Base-by-base conservation (phyloP, 331 rosid species). In the Stylosanthes scabra region DNA sequence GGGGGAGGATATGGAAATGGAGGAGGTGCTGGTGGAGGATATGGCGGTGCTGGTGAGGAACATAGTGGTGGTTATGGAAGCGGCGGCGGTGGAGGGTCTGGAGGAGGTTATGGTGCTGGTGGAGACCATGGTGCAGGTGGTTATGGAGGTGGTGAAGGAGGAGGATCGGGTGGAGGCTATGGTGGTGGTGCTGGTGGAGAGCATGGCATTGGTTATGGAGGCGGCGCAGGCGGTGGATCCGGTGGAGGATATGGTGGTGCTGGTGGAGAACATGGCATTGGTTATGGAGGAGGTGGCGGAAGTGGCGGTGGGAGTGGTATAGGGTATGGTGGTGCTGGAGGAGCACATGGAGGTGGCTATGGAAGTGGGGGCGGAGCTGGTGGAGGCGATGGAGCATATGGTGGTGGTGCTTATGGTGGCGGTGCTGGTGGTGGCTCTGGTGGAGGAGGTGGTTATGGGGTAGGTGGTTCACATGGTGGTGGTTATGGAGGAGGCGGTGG, bases 401-500 rank as follows among this genome's bases (percentile, higher is more conserved):
- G 74, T 3, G 78, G 74, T 0, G 78, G 83, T 2, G 68, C 39
- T 34, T 34, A 34, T 34, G 39, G 51, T 46, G 51, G 51, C 51
- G 51, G 51, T 0, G n/a, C n/a, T 7, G 79, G 1, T 9, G 70
- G 54, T 5, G 86, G 86, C 4, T 60, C 52, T 46, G 86, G 83
- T 13, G 84, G 82, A 5, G 78, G 86, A 62, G 71, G 46, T 12
- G 79, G 86, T 2, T 79, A 71, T 10, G 84, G 80, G 2, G 78
- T n/a, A n/a, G 84, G 74, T 15, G 76, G 86, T 16, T 84, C 66
- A 49, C 62, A 70, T 10, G 84, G 85, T 10, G 80, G 74, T 13
- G 83, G 83, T 27, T 59, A 58, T 16, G 91, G 89, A 61, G 77
- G 81, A 39, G 93, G 89, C 7, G 87, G 86, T 1, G 88, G 79